Percentiles rank a stretch among this genome's conserved stretches.
Evolutionary conservation across 2,329 filamentous ascomycete genomes (phyloP).

Genomic region (Aphanoascus verrucosus): DNA sequence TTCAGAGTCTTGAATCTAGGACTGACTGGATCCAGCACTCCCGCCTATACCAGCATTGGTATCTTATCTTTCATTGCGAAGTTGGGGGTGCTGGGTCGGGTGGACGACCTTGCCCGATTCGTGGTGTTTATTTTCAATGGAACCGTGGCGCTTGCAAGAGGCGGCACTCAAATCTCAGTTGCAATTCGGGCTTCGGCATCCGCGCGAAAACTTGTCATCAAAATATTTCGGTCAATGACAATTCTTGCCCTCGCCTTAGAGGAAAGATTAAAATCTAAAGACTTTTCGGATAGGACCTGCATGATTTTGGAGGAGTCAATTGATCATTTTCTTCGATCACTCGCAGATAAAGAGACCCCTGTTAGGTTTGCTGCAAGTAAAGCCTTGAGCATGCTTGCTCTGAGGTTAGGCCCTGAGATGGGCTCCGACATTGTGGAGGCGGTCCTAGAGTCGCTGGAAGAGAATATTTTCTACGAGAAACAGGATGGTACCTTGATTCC

Average conservation of each 20-base stretch:
- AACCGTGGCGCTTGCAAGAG: constrained; percentile 49
- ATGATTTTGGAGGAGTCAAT: constrained; percentile 69
- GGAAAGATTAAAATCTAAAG: constrained; percentile 21
- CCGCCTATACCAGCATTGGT: constrained; percentile 68
- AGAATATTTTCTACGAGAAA: constrained; percentile 50
- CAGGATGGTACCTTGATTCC: constrained; percentile 33
- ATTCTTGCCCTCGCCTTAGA: constrained; percentile 52
- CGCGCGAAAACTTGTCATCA: constrained; percentile 71
- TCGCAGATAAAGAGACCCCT: constrained; percentile 81
- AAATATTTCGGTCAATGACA: constrained; percentile 66
- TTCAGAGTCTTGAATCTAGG: constrained; percentile 48
- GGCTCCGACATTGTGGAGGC: constrained; percentile 78
- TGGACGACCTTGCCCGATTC: constrained; percentile 60
- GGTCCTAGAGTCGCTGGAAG: constrained; percentile 58
- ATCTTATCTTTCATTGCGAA: constrained; percentile 69
- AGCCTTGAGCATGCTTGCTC: constrained; percentile 72
- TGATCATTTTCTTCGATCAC: constrained; percentile 63
- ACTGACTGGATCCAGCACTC: constrained; percentile 30
- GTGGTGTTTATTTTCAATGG: constrained; percentile 55
- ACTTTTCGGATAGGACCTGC: constrained; percentile 26
- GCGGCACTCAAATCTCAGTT: constrained; percentile 40
- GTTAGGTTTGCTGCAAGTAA: constrained; percentile 88
- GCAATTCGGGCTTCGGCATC: constrained; percentile 61
- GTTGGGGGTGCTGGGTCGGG: constrained; percentile 59
- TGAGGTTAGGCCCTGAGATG: constrained; percentile 70